phyloP scores from a whole-genome alignment of 345 rosid species.

The Brassica nigra region DNA sequence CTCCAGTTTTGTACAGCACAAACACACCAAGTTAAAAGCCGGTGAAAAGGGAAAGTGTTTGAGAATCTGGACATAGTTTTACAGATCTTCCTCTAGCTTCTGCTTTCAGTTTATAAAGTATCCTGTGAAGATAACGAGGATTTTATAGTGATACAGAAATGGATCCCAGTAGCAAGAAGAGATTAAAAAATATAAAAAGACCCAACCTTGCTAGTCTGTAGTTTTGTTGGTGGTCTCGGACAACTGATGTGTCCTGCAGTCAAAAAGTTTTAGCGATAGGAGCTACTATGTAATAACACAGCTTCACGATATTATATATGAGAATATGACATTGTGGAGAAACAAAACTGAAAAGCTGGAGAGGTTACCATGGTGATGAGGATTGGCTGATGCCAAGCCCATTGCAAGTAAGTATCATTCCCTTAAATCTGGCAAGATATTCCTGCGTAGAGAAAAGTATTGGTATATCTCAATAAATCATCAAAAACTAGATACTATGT shows the following conservation, averaged over 20 bases:
- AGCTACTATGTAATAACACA: conserved; percentile 11
- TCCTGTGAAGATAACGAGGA: conserved; percentile 23
- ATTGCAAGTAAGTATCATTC: conserved; percentile 88
- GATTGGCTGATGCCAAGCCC: conserved; percentile 77
- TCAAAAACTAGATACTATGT: conserved; percentile 2
- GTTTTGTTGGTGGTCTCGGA: conserved; percentile 44
- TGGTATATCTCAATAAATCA: conserved; percentile 1
- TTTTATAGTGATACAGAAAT: background rate
- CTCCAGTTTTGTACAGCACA: conserved; percentile 37
- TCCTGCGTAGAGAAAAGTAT: conserved; percentile 49
- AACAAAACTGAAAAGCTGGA: conserved; percentile 3
- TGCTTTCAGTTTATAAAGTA: conserved; percentile 31
- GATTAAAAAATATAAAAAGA: background rate
- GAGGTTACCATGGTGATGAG: conserved; percentile 53
- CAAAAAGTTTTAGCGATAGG: conserved; percentile 9
- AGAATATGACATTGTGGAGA: conserved; percentile 9
- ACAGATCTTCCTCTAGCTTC: conserved; percentile 34
- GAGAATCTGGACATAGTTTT: conserved; percentile 21
- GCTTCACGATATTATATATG: conserved; percentile 14
- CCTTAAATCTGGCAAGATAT: conserved; percentile 84
- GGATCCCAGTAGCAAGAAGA: conserved; percentile 1
- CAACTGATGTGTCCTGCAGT: conserved; percentile 56
- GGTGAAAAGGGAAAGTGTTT: background rate
- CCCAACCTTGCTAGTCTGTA: conserved; percentile 48
- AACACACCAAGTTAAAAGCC: background rate